Percentiles rank a stretch among this genome's conserved stretches.
phyloP scores from a whole-genome alignment of 2,329 filamentous ascomycete species.

The Incumbomyces delicatus region DNA sequence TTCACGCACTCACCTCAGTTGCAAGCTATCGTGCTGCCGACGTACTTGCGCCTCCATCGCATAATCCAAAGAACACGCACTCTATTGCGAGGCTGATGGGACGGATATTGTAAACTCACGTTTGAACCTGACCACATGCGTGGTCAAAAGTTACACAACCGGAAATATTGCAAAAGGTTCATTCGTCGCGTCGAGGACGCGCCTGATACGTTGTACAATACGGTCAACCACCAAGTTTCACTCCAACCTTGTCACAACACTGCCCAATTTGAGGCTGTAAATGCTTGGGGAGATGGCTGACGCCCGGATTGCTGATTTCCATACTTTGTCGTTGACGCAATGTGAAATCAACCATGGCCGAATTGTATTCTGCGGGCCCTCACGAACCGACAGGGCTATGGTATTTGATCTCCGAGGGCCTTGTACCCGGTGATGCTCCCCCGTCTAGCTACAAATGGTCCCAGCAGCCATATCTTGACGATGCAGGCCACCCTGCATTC shows the following conservation, averaged over 20 bases:
- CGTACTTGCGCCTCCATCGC: slow-evolving; percentile 29
- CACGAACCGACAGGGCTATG: slow-evolving; percentile 77
- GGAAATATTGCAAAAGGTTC: too few relatives aligned
- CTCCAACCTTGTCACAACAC: background rate
- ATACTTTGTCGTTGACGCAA: background rate
- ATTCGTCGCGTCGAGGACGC: too few relatives aligned
- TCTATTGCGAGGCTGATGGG: background rate
- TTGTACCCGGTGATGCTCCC: slow-evolving; percentile 59
- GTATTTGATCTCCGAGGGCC: slow-evolving; percentile 70
- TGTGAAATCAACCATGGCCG: slow-evolving; percentile 56
- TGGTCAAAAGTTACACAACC: too few relatives aligned
- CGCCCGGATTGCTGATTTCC: background rate
- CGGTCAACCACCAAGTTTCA: background rate
- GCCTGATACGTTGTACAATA: too few relatives aligned
- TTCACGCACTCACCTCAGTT: slow-evolving; percentile 29
- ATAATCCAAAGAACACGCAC: background rate
- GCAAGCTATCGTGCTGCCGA: slow-evolving; percentile 30
- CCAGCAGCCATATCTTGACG: slow-evolving; percentile 22
- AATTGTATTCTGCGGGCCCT: slow-evolving; percentile 79
- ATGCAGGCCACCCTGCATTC: slow-evolving; percentile 44
- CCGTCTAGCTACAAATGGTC: slow-evolving; percentile 63
- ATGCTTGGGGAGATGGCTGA: background rate
- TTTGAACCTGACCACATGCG: too few relatives aligned
- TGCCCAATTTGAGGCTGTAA: too few relatives aligned
- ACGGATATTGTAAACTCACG: too few relatives aligned